Conservation (phyloP, 352 stramenopile genomes). For the Pilasporangium apinafurcum region DNA sequence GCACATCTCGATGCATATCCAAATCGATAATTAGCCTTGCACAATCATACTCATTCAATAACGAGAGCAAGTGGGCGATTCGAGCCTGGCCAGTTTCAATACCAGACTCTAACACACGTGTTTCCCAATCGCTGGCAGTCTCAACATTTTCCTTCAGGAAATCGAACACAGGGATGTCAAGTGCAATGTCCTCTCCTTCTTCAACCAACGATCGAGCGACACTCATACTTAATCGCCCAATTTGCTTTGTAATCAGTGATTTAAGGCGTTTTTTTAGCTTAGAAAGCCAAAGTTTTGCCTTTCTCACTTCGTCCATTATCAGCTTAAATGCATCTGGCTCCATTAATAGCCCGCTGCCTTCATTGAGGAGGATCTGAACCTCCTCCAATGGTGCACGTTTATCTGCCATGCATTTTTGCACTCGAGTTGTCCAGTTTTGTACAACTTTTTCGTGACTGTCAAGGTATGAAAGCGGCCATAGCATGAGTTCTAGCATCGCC, state of each 20-base stretch:
- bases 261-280: slow-evolving; percentile 84
- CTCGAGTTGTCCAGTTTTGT: slow-evolving; percentile 50
- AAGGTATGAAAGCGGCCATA: slow-evolving; percentile 75
- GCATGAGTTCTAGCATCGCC: slow-evolving; percentile 35
- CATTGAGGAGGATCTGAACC: slow-evolving; percentile 47
- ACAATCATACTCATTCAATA: slow-evolving; percentile 81
- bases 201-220: slow-evolving; percentile 65
- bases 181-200: slow-evolving; percentile 72
- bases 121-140: slow-evolving; percentile 75
- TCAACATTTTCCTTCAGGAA: slow-evolving; percentile 78
- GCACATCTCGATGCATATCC: slow-evolving; percentile 83
- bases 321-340: slow-evolving; percentile 74
- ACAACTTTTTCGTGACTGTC: slow-evolving; percentile 58
- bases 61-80: slow-evolving; percentile 52
- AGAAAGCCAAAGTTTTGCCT: slow-evolving; percentile 69
- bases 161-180: slow-evolving; percentile 70
- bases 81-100: slow-evolving; percentile 75
- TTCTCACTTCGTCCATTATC: slow-evolving; percentile 78
- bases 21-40: slow-evolving; percentile 76
- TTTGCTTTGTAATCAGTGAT: slow-evolving; percentile 57
- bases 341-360: slow-evolving; percentile 50
- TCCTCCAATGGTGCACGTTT: slow-evolving; percentile 53
- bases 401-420: slow-evolving; percentile 47
- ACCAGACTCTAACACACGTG: slow-evolving; percentile 60
- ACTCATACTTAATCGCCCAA: slow-evolving; percentile 54